A percentile compares a stretch with the other conserved stretches of the same genome.
Conservation (phyloP, 2,329 filamentous ascomycete genomes). For the Cordyceps tenuipes region DNA sequence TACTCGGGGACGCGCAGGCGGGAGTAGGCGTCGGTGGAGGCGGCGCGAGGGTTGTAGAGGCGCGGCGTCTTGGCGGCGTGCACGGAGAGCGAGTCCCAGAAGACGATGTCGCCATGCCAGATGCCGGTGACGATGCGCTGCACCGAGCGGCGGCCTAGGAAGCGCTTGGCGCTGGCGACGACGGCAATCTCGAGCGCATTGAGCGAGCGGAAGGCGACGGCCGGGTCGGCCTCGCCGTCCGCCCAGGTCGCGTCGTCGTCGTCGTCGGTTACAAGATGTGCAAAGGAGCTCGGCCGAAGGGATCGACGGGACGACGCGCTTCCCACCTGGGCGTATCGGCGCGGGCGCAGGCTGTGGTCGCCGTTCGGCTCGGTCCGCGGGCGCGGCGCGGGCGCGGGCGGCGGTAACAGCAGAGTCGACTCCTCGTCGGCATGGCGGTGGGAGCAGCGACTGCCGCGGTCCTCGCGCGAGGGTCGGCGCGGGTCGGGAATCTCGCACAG, state of each 20-base stretch:
- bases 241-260: slow-evolving; percentile 23
- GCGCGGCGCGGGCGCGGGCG: slow-evolving; percentile 16
- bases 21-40: slow-evolving; percentile 59
- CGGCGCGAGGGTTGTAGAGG: slow-evolving; percentile 57
- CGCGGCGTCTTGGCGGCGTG: slow-evolving; percentile 67
- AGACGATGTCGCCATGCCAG: slow-evolving; percentile 79
- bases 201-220: slow-evolving; percentile 64
- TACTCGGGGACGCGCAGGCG: slow-evolving; percentile 73
- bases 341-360: slow-evolving; percentile 29
- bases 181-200: slow-evolving; percentile 84
- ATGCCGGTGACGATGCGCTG: slow-evolving; percentile 79
- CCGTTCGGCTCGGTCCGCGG: background rate
- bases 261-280: slow-evolving; percentile 39
- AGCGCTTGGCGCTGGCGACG: slow-evolving; percentile 74
- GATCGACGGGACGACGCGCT: slow-evolving; percentile 22
- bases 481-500: slow-evolving; percentile 59
- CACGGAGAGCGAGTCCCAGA: slow-evolving; percentile 73
- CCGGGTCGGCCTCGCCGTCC: slow-evolving; percentile 48
- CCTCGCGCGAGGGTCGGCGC: background rate
- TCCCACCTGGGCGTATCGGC: background rate
- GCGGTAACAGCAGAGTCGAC: slow-evolving; percentile 33
- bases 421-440: slow-evolving; percentile 30
- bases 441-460: background rate
- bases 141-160: slow-evolving; percentile 70
- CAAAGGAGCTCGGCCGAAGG: slow-evolving; percentile 43